Evolutionary conservation across 2,329 filamentous ascomycete genomes (phyloP).

Genomic region (Stachybotrys echinatus): DNA sequence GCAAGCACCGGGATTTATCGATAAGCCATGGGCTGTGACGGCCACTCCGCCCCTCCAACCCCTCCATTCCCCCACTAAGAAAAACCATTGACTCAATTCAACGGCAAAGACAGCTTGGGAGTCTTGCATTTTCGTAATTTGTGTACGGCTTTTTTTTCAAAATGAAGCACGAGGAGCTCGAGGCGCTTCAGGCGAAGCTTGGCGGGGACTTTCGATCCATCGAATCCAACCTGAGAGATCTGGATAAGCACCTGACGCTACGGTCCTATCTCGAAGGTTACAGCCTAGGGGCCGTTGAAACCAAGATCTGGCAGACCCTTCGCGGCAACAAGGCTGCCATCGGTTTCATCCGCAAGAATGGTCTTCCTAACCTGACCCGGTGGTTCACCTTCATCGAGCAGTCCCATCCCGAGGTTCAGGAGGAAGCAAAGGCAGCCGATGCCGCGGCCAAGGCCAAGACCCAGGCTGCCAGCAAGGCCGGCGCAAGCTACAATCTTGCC

Average conservation of each 20-base stretch:
- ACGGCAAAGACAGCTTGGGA: neutral
- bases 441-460: conserved; percentile 66
- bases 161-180: conserved; percentile 55
- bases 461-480: conserved; percentile 64
- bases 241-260: conserved; percentile 83
- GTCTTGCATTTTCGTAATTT: neutral
- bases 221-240: conserved; percentile 66
- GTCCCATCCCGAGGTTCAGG: conserved; percentile 69
- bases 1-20: conserved; percentile 12
- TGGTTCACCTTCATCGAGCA: conserved; percentile 89
- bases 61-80: conserved; percentile 17
- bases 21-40: conserved; percentile 10
- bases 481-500: conserved; percentile 84
- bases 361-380: conserved; percentile 69
- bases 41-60: conserved; percentile 9
- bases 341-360: conserved; percentile 73
- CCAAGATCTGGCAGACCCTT: conserved; percentile 77
- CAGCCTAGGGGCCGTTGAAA: conserved; percentile 68
- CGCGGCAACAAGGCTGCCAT: conserved; percentile 80
- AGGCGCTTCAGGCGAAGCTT: conserved; percentile 44
- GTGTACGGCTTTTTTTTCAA: conserved; percentile 13
- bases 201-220: conserved; percentile 72
- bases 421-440: conserved; percentile 64
- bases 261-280: conserved; percentile 85
- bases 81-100: conserved; percentile 18